Base-by-base conservation (phyloP, 805 yeast species). In the Yarrowia sp. region DNA sequence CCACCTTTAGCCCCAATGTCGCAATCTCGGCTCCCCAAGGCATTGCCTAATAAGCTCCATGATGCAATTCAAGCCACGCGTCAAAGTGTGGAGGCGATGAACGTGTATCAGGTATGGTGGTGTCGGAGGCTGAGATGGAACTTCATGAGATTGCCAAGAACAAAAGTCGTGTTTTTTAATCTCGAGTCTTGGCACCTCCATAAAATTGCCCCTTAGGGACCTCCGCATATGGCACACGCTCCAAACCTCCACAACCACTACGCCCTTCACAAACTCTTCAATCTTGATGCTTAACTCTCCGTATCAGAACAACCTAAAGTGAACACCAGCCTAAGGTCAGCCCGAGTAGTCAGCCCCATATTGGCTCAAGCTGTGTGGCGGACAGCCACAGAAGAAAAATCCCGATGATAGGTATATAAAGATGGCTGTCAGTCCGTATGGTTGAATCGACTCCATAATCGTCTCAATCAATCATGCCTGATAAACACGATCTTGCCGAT, bases 31-130 rank as follows among this genome's bases (percentile, higher is more conserved):
- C 19, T 8, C 22, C 7, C 10, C 28, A 22, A 35, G 41, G 41
- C 58, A 16, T 22, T 51, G 17, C 36, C 17, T 12, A 46, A 38
- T 54, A 54, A 38, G 61, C 61, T 54, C 46, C 61, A 54, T 54
- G 61, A 54, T 54, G 61, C 61, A 54, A 54, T 54, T 26, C 61
- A 54, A 54, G 61, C 61, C 61, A 54, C 61, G 61, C 61, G 46
- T 35, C 43, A 51, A 41, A 41, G 16, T 32, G 58, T 32, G 58
- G 41, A 33, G 52, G 36, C 36, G 52, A 36, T 3, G 21, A 19
- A 48, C 26, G 38, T 48, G 51, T 26, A 9, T 38, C 43, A 10
- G 43, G 12, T 3, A 38, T 6, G 22, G 16, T 35, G 24, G 43
- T 38, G 22, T 38, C 22, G 14, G 14, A 38, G 4, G 16, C 24